phyloP scores from a whole-genome alignment of 495 filamentous ascomycete genomes.

The Podospora didyma region DNA sequence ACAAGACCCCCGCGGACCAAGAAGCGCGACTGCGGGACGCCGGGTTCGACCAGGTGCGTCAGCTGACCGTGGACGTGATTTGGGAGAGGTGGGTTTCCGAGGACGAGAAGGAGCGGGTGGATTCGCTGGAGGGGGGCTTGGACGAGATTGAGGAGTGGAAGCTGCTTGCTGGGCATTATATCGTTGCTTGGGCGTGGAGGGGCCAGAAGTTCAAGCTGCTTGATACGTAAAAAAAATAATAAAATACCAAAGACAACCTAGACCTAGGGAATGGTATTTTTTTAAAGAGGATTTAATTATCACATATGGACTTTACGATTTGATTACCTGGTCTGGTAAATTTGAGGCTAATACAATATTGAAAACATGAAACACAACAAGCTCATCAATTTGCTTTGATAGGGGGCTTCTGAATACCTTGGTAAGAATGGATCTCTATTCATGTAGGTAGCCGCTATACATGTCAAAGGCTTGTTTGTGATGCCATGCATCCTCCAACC shows the following conservation, averaged over 20 bases:
- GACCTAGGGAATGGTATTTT: too few relatives aligned
- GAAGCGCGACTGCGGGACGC: slow-evolving; percentile 55
- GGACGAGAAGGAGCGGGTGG: slow-evolving; percentile 77
- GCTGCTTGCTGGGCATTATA: slow-evolving; percentile 83
- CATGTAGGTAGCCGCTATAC: too few relatives aligned
- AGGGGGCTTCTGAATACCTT: too few relatives aligned
- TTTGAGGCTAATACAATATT: too few relatives aligned
- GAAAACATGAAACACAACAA: too few relatives aligned
- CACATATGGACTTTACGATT: too few relatives aligned
- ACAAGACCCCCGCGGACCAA: slow-evolving; percentile 62
- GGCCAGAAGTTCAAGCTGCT: slow-evolving; percentile 26
- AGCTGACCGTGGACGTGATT: slow-evolving; percentile 64
- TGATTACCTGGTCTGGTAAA: too few relatives aligned
- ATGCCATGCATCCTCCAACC: too few relatives aligned
- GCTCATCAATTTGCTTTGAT: too few relatives aligned
- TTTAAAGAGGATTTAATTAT: too few relatives aligned
- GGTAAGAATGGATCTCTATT: too few relatives aligned
- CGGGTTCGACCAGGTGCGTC: slow-evolving; percentile 56
- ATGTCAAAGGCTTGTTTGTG: too few relatives aligned
- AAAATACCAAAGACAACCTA: not conserved
- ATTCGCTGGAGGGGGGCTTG: slow-evolving; percentile 74
- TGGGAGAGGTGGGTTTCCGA: slow-evolving; percentile 70
- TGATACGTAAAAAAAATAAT: not conserved
- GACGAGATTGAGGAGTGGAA: slow-evolving; percentile 97
- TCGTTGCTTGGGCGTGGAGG: slow-evolving; percentile 71